phyloP scores from a whole-genome alignment of 2,329 filamentous ascomycete species.

The Penicillium sp. region DNA sequence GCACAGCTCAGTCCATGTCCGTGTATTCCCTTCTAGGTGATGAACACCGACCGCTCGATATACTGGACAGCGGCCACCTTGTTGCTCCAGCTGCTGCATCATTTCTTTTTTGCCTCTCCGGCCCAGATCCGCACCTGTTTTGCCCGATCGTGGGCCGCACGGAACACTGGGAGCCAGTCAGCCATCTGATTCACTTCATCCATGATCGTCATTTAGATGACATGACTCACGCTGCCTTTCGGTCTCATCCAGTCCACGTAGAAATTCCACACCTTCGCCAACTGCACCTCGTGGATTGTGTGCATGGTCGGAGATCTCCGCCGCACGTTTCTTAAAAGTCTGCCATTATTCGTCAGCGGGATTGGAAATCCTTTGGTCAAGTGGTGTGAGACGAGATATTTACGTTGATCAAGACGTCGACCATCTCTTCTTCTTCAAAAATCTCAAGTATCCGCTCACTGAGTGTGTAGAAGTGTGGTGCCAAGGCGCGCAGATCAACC shows the following conservation, averaged over 20 bases:
- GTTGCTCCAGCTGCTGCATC: constrained; percentile 3
- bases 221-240: constrained; percentile 58
- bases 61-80: neutral
- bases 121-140: constrained; percentile 67
- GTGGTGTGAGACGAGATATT: constrained; percentile 3
- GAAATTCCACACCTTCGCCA: constrained; percentile 67
- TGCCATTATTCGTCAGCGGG: constrained; percentile 22
- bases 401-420: constrained; percentile 59
- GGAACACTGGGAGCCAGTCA: constrained; percentile 51
- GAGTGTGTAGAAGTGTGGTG: constrained; percentile 81
- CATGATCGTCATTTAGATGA: too few species aligned
- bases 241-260: constrained; percentile 82
- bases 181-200: constrained; percentile 2
- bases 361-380: too few species aligned
- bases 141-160: constrained; percentile 66
- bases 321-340: constrained; percentile 75
- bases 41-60: neutral
- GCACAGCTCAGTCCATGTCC: constrained; percentile 22
- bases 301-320: constrained; percentile 81
- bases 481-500: constrained; percentile 75
- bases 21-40: neutral
- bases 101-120: constrained; percentile 52
- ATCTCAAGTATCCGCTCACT: constrained; percentile 81
- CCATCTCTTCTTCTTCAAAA: constrained; percentile 80
- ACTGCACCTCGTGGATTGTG: constrained; percentile 71